Evolutionary conservation across 768 basidiomycete species (phyloP).

Genomic region (Rhodotorula babjevae): DNA sequence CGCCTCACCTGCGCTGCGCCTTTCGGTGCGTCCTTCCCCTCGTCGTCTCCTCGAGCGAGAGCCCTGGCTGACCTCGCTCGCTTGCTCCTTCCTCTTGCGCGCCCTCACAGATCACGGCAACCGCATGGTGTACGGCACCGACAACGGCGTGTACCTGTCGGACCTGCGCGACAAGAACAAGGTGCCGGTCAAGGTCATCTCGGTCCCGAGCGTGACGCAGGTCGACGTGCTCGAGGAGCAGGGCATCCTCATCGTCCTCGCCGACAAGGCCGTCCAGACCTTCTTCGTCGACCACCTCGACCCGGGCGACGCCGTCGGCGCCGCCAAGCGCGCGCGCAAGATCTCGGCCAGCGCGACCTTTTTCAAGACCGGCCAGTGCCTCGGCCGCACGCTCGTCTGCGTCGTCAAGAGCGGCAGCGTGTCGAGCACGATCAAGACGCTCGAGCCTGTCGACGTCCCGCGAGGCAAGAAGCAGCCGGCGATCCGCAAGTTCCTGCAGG

Average conservation of each 20-base stretch:
- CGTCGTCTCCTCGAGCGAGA: neutral
- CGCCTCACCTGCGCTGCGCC: conserved; percentile 88
- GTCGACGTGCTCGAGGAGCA: conserved; percentile 96
- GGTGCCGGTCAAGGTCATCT: conserved; percentile 76
- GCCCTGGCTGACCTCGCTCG: neutral
- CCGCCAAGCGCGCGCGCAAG: conserved; percentile 86
- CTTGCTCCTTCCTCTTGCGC: too few relatives aligned
- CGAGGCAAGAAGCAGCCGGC: conserved; percentile 54
- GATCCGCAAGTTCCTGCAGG: conserved; percentile 90
- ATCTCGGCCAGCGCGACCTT: conserved; percentile 95
- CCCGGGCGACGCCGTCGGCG: conserved; percentile 79
- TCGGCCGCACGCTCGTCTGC: conserved; percentile 86
- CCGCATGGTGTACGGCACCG: conserved; percentile 90
- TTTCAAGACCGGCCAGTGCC: conserved; percentile 92
- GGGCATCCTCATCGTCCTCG: conserved; percentile 92
- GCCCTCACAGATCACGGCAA: conserved; percentile 67
- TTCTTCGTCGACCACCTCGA: conserved; percentile 92
- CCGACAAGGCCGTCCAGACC: conserved; percentile 94
- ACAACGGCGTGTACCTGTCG: conserved; percentile 92
- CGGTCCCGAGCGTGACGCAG: conserved; percentile 81
- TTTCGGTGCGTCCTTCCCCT: conserved; percentile 60
- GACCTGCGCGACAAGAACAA: conserved; percentile 63
- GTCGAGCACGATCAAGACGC: conserved; percentile 85
- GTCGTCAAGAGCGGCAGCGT: conserved; percentile 95
- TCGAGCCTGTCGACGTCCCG: conserved; percentile 89